These are phyloP conservation scores for Asterella californica DNA, from an alignment of 225 moss, liverwort and hornwort species.

Conservation along the genomic window DNA sequence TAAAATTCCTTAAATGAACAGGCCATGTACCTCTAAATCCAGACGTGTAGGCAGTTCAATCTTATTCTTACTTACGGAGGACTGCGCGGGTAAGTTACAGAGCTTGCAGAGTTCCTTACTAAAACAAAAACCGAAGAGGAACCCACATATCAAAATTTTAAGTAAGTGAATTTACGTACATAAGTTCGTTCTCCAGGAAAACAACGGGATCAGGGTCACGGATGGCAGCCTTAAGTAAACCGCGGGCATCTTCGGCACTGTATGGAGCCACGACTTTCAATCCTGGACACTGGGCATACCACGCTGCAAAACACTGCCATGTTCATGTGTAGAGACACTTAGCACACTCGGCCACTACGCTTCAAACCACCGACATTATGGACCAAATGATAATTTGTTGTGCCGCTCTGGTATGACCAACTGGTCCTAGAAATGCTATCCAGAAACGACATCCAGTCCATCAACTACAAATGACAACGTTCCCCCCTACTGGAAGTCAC, in stretches of 20 bases:
- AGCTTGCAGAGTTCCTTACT: too few species aligned
- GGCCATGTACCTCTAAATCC: too few species aligned
- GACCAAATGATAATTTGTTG: neutral
- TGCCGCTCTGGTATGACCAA: too few species aligned
- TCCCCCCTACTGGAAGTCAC: neutral
- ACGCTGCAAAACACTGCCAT: constrained; percentile 93
- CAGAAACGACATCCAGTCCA: too few species aligned
- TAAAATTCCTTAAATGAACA: too few species aligned
- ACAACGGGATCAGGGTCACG: constrained; percentile 98
- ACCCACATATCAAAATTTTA: neutral
- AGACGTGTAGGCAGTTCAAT: too few species aligned
- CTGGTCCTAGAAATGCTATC: too few species aligned
- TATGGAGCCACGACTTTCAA: constrained; percentile 84
- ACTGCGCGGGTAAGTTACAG: neutral
- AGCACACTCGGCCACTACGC: too few species aligned
- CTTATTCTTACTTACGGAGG: too few species aligned
- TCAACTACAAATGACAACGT: too few species aligned
- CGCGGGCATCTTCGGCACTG: constrained; percentile 88
- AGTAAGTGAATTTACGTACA: constrained; percentile 40
- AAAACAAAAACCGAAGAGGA: too few species aligned
- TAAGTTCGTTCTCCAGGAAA: constrained; percentile 83
- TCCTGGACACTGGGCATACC: constrained; percentile 90
- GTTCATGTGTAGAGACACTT: neutral
- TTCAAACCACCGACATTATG: neutral
- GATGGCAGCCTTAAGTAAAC: constrained; percentile 90